These are phyloP conservation scores for Quercus tomentella DNA, from an alignment of 331 rosid species.

Conservation along the genomic window DNA sequence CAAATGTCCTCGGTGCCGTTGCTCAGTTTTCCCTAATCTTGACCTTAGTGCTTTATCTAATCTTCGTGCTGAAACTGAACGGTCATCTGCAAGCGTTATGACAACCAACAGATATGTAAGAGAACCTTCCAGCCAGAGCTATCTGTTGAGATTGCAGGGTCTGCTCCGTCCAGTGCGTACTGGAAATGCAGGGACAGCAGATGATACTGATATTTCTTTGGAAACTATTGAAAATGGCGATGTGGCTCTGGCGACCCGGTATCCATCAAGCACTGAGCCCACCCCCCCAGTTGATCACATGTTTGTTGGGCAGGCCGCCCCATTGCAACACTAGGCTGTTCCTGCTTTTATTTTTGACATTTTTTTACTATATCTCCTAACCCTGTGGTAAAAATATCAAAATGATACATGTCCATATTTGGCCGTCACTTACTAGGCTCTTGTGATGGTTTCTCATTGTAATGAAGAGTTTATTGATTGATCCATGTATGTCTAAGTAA, in stretches of 20 bases:
- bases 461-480: constrained; percentile 31
- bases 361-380: constrained; percentile 40
- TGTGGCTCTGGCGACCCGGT: constrained; percentile 7
- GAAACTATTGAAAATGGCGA: constrained; percentile 49
- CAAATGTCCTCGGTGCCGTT: constrained; percentile 86
- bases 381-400: constrained; percentile 34
- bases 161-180: constrained; percentile 58
- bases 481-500: constrained; percentile 25
- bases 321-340: constrained; percentile 35
- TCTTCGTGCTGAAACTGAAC: constrained; percentile 74
- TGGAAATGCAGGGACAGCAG: constrained; percentile 35
- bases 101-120: constrained; percentile 47
- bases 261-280: constrained; percentile 22
- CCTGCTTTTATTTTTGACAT: neutral
- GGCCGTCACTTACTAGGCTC: constrained; percentile 19
- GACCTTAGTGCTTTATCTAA: constrained; percentile 95
- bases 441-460: constrained; percentile 21
- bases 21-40: constrained; percentile 94
- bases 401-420: constrained; percentile 21
- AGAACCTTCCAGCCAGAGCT: constrained; percentile 76
- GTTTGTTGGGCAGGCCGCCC: constrained; percentile 30
- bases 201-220: constrained; percentile 33
- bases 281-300: constrained; percentile 24
- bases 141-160: constrained; percentile 72
- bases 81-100: constrained; percentile 49